Conservation (phyloP, 768 basidiomycete species). For the Pleurotus tuber-regium region DNA sequence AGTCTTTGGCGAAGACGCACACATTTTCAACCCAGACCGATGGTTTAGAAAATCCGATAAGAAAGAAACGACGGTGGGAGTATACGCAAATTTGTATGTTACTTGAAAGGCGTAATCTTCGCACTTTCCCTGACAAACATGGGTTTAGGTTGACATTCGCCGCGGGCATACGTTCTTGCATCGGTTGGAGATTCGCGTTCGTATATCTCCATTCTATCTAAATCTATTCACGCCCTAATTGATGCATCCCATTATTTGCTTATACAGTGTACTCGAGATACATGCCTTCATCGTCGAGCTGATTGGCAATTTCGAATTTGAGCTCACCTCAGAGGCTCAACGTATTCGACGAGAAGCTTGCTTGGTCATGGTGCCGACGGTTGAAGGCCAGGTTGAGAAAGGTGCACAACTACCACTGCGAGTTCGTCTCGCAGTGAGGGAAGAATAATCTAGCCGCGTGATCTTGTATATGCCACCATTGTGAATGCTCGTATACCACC, state of each 20-base stretch:
- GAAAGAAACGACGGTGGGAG: conserved; percentile 26
- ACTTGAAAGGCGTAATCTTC: background rate
- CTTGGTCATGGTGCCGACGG: conserved; percentile 38
- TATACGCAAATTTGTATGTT: conserved; percentile 31
- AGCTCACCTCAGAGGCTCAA: conserved; percentile 32
- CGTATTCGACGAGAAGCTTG: conserved; percentile 37
- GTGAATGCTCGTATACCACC: too few species aligned
- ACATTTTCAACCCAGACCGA: conserved; percentile 39
- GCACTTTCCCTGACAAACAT: background rate
- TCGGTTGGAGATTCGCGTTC: conserved; percentile 29
- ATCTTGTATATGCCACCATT: too few species aligned
- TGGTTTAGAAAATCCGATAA: conserved; percentile 31
- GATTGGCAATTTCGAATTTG: conserved; percentile 51
- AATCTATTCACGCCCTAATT: background rate
- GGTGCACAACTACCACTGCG: conserved; percentile 38
- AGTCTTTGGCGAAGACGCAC: conserved; percentile 40
- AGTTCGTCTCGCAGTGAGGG: conserved; percentile 31
- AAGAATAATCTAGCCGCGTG: conserved; percentile 13
- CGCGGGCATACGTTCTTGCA: conserved; percentile 22
- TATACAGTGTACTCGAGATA: conserved; percentile 41
- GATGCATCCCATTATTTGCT: background rate
- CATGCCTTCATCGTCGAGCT: conserved; percentile 61
- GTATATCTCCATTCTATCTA: conserved; percentile 1
- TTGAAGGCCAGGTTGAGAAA: conserved; percentile 41
- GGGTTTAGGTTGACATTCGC: conserved; percentile 21